phyloP scores from a whole-genome alignment of 129 eudicot genomes.

The Pittosporum tobira region DNA sequence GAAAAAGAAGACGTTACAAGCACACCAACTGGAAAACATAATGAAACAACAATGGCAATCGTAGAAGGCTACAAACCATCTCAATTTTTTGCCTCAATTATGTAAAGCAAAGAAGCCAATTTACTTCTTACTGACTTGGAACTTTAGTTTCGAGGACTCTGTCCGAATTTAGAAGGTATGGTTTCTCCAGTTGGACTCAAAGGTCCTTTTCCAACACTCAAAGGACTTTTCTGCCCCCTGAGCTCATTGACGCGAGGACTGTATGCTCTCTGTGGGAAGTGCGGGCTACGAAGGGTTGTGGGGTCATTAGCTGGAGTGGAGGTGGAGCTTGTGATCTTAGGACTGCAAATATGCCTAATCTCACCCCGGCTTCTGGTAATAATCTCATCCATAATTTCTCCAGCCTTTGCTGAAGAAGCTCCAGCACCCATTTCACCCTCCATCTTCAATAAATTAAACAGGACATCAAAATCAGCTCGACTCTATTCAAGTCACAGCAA shows the following conservation, averaged over 20 bases:
- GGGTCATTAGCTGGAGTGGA: conserved; percentile 53
- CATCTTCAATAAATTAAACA: conserved; percentile 21
- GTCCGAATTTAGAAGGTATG: conserved; percentile 52
- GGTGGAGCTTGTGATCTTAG: conserved; percentile 63
- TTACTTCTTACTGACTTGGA: conserved; percentile 2
- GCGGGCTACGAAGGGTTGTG: conserved; percentile 37
- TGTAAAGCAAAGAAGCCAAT: background rate
- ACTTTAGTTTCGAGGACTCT: conserved; percentile 39
- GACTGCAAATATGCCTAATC: conserved; percentile 63
- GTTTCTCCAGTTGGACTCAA: conserved; percentile 43
- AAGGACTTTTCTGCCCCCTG: conserved; percentile 52
- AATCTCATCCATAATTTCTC: conserved; percentile 71
- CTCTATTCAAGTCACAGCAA: background rate
- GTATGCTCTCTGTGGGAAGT: conserved; percentile 25
- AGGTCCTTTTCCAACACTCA: conserved; percentile 34
- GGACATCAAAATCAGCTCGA: background rate
- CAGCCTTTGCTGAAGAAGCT: conserved; percentile 37
- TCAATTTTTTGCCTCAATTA: background rate
- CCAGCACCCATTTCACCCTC: conserved; percentile 64
- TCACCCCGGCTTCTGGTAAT: conserved; percentile 93
- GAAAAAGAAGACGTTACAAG: conserved; percentile 6
- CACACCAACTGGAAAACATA: conserved; percentile 2
- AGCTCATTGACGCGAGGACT: conserved; percentile 75
- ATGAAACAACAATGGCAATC: conserved; percentile 4
- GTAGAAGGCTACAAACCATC: background rate